Evolutionary conservation across 2,329 filamentous ascomycete species (phyloP).

Genomic region (Alternaria gaisen): DNA sequence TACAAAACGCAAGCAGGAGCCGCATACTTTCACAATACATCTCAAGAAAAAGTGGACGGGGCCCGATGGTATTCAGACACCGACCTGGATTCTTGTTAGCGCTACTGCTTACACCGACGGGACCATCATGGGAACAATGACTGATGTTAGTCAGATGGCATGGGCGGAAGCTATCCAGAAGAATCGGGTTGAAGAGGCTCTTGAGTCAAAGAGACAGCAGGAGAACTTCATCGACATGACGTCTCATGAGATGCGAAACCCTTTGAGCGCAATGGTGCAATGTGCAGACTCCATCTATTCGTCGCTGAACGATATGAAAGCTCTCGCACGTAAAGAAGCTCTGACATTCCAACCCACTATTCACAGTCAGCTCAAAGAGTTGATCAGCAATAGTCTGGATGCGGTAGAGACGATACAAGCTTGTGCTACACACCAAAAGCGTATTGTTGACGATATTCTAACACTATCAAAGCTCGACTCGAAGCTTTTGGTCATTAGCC

Average conservation of each 20-base stretch:
- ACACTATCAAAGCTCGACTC: constrained; percentile 33
- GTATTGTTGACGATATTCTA: constrained; percentile 39
- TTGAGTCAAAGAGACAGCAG: constrained; percentile 31
- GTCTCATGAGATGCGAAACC: constrained; percentile 40
- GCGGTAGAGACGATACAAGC: constrained; percentile 36
- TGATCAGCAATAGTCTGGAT: constrained; percentile 21
- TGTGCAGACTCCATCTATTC: constrained; percentile 32
- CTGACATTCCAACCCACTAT: constrained; percentile 2
- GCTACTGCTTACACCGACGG: constrained; percentile 24
- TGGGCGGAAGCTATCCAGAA: constrained; percentile 33
- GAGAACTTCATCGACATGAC: constrained; percentile 41
- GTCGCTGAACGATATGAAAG: constrained; percentile 12
- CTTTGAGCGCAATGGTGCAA: constrained; percentile 40
- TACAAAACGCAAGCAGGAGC: neutral
- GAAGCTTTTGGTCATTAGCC: constrained; percentile 32
- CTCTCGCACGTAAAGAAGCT: neutral
- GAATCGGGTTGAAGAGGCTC: constrained; percentile 20
- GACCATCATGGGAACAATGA: constrained; percentile 39
- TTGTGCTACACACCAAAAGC: constrained; percentile 42
- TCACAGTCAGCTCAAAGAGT: constrained; percentile 9
- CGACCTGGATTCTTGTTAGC: constrained; percentile 25
- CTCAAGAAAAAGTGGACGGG: constrained; percentile 28
- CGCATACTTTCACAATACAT: constrained; percentile 19
- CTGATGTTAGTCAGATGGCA: constrained; percentile 47
- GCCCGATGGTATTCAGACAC: constrained; percentile 22